A percentile compares a stretch with the other conserved stretches of the same genome.
Conservation (phyloP, 2,329 filamentous ascomycete species). For the Alternaria arbusti region DNA sequence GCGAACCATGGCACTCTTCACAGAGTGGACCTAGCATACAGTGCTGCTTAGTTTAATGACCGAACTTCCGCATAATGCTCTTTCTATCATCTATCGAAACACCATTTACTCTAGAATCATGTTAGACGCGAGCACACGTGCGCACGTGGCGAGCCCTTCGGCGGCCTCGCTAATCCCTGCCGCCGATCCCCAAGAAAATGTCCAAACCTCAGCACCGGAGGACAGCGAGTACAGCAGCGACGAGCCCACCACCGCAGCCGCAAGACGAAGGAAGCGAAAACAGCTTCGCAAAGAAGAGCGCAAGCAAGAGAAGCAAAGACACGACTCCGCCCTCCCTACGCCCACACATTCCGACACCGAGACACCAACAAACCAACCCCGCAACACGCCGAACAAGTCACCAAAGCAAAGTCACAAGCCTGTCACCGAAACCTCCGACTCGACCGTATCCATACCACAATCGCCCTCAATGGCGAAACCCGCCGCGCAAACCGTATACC, state of each 20-base stretch:
- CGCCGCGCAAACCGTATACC: conserved; percentile 36
- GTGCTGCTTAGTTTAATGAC: neutral
- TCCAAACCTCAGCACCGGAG: conserved; percentile 16
- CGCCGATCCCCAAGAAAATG: conserved; percentile 28
- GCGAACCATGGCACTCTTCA: neutral
- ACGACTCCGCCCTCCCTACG: conserved; percentile 18
- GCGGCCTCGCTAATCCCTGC: conserved; percentile 25
- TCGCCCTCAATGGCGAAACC: conserved; percentile 28
- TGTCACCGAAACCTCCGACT: neutral
- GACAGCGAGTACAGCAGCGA: conserved; percentile 10
- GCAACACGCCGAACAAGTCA: conserved; percentile 25
- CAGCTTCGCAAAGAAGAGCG: conserved; percentile 38
- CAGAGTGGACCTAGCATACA: neutral
- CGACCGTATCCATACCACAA: neutral
- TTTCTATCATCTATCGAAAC: neutral
- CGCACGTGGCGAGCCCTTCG: conserved; percentile 39
- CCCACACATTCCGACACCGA: conserved; percentile 30
- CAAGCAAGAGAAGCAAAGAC: conserved; percentile 23
- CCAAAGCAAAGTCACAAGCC: conserved; percentile 5
- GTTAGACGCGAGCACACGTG: conserved; percentile 42
- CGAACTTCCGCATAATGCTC: neutral
- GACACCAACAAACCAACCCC: neutral
- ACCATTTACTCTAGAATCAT: conserved; percentile 8
- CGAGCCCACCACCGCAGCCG: neutral
- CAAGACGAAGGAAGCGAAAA: conserved; percentile 26